Evolutionary conservation across 805 yeast genomes (phyloP), one percentile per base, ranked within the genome.

Genomic region (Cephaloascus albidus): DNA sequence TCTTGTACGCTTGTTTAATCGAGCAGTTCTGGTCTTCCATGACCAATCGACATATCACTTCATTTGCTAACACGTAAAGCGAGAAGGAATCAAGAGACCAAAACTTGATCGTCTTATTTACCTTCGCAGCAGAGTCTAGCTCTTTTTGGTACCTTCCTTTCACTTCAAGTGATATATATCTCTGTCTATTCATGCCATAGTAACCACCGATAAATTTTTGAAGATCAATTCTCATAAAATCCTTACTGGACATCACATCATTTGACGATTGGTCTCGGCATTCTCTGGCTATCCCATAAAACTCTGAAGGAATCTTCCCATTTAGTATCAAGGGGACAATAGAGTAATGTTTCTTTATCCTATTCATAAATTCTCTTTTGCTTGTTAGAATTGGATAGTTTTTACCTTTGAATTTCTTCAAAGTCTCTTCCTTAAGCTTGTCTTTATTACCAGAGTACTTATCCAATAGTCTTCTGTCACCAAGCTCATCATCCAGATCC

Each of bases 1-100:
- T 47, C 12, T 60, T 61, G 43, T 71, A 72, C 0, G 81, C 82
- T 18, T 59, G 56, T 2, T 60, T 68, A 14, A 68, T 45, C n/a
- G 55, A 48, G 3, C 53, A 37, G 2, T 47, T 40, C 54, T 65
- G 47, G 43, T 78, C 81, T 3, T 69, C 66, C 51, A 67, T 63
- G 5, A 74, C 69, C 17, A 79, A 48, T 23, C 76, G 57, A 4
- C 75, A 57, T 3, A 78, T 64, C 4, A 82, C 53, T 47, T 82
- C 89, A 20, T 82, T 79, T 5, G 85, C 78, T 18, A 83, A 53
- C 2, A 81, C 78, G 48, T 74, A 77, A 15, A 72, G 64, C 3
- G 71, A 57, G 50, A 80, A 83, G 39, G 73, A 72, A 18, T 67
- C 65, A 1, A 63, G 47, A 2, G 83, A 74, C 85, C 87, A 81